These are phyloP conservation scores for Magnolia kwangsiensis DNA, from an alignment of 164 flowering plant genomes.

Conservation along the genomic window DNA sequence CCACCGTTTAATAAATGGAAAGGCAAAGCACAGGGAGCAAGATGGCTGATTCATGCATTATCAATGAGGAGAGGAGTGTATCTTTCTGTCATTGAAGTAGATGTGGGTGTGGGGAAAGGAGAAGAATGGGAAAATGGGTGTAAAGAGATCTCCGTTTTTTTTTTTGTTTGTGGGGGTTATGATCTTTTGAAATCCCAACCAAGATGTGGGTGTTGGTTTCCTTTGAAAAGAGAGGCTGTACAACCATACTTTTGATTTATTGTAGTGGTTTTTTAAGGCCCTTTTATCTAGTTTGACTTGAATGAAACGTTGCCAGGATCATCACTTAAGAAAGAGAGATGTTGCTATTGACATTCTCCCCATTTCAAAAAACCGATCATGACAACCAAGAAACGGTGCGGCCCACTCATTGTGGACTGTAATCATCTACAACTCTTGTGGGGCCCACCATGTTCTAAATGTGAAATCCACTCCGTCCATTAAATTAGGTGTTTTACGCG, in stretches of 20 bases:
- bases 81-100: constrained; percentile 17
- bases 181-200: constrained; percentile 43
- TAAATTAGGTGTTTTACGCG: too few species aligned
- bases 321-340: constrained; percentile 8
- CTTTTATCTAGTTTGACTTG: constrained; percentile 18
- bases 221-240: constrained; percentile 35
- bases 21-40: neutral
- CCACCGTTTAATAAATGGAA: neutral
- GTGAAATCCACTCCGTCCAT: too few species aligned
- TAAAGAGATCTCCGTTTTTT: constrained; percentile 35
- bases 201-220: constrained; percentile 52
- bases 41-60: neutral
- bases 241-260: neutral
- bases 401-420: neutral
- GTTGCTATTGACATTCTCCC: constrained; percentile 9
- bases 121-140: constrained; percentile 13
- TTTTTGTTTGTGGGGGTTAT: constrained; percentile 9
- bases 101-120: neutral
- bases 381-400: neutral
- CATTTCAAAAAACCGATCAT: constrained; percentile 7
- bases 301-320: neutral
- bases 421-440: too few species aligned
- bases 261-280: constrained; percentile 15
- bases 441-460: too few species aligned
- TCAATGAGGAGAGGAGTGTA: constrained; percentile 5